Percentiles rank a stretch among this genome's conserved stretches.
Evolutionary conservation across 1,139 yeast species (phyloP).

Genomic region (Pichia sp.): DNA sequence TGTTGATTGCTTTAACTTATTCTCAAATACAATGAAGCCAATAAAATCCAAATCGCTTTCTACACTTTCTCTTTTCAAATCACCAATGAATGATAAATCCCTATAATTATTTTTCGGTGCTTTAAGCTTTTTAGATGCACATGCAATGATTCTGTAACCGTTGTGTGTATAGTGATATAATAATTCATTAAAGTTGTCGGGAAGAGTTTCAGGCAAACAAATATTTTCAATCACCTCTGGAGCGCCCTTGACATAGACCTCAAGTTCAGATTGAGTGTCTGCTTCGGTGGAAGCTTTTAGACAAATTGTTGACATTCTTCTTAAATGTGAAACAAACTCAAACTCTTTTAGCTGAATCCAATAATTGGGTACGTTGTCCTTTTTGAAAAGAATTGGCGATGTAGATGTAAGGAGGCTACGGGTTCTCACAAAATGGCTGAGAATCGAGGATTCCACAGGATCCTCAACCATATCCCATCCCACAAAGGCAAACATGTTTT

Average conservation of each 20-base stretch:
- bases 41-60: constrained; percentile 65
- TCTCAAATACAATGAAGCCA: constrained; percentile 90
- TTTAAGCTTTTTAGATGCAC: constrained; percentile 58
- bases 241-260: constrained; percentile 83
- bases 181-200: constrained; percentile 64
- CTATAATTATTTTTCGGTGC: constrained; percentile 23
- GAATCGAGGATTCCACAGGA: constrained; percentile 33
- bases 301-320: constrained; percentile 86
- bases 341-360: constrained; percentile 55
- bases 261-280: constrained; percentile 21
- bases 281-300: constrained; percentile 27
- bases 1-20: constrained; percentile 71
- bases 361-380: constrained; percentile 10
- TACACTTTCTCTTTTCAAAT: constrained; percentile 49
- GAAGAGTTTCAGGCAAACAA: constrained; percentile 64
- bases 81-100: constrained; percentile 27
- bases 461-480: constrained; percentile 70
- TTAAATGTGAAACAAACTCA: constrained; percentile 75
- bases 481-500: constrained; percentile 87
- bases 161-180: constrained; percentile 81
- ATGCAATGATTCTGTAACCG: constrained; percentile 92
- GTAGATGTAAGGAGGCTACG: constrained; percentile 36
- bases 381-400: constrained; percentile 41
- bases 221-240: constrained; percentile 89
- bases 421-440: constrained; percentile 21